Base-by-base conservation (phyloP, 2,329 filamentous ascomycete genomes). In the Fusarium verticillioides region DNA sequence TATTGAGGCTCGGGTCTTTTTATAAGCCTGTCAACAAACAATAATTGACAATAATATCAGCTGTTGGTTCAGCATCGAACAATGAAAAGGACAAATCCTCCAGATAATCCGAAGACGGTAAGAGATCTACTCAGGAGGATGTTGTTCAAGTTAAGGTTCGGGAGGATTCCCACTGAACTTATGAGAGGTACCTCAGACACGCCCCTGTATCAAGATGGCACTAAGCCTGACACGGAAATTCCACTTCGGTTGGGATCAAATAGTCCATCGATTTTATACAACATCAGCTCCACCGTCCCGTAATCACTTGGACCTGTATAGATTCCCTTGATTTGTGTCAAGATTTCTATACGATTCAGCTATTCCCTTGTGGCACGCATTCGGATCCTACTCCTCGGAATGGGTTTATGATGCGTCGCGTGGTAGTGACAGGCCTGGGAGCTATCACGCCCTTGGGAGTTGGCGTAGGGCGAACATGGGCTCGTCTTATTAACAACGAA, bases 401-500 rank as follows among this genome's bases (percentile, higher is more conserved):
- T 88, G 85, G 83, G 79, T 83, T 65, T 75, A 82, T 78, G 73
- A 90, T 91, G 87, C 88, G 91, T 80, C 90, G 93, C 77, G 94
- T 96, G 77, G 94, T 96, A 78, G 91, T 96, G 80, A 96, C 94
- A 60, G 94, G 94, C 79, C 86, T 96, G 56, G 94, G 94, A 70
- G 93, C 93, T 80, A 88, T 96, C 77, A 94, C 93, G 75, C 95
- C 95, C 66, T 86, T 98, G 32, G 95, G 94, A 70, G 90, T 97
- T 66, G 94, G 95, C 70, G 87, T 93, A 72, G 90, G 89, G 74
- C 90, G 86, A 63, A 94, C 94, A 69, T 99, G 96, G 96, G 87
- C 85, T 68, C 92, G 93, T 60, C 89, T 99, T 46, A 82, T 98
- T 36, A 90, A 93, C 46, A 91, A 94, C 49, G 87, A 95, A 43